These are phyloP conservation scores for Pyrenophora tritici-repentis DNA, from an alignment of 2,329 filamentous ascomycete species.

Conservation along the genomic window DNA sequence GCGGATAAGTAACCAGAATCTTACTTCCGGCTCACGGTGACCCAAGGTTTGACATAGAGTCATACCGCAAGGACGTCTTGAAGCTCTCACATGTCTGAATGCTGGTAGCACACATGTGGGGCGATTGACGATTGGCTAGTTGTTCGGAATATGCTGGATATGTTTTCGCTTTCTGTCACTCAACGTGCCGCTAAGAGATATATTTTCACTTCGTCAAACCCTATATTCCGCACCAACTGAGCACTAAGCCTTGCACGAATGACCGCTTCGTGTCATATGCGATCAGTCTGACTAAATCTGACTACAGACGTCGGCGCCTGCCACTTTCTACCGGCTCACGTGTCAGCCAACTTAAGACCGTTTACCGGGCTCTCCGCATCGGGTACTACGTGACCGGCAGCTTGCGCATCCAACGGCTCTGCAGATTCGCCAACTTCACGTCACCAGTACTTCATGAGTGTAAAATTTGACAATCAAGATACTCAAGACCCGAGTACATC, in stretches of 20 bases:
- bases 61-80: neutral
- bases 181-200: neutral
- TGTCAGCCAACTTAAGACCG: neutral
- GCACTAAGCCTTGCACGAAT: neutral
- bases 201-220: neutral
- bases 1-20: neutral
- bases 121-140: neutral
- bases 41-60: neutral
- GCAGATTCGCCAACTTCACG: neutral
- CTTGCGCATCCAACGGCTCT: neutral
- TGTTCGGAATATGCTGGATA: neutral
- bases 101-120: neutral
- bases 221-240: neutral
- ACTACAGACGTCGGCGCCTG: neutral
- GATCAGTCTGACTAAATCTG: neutral
- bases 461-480: too few species aligned
- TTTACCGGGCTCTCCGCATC: slow-evolving; percentile 5
- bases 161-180: neutral
- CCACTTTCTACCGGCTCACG: slow-evolving; percentile 6
- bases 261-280: too few species aligned
- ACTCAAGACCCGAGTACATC: too few species aligned
- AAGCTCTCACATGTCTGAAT: neutral
- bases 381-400: neutral
- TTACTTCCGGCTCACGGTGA: neutral
- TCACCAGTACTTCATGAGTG: too few species aligned